Conservation (phyloP, 768 basidiomycete genomes). For the Boletales sp. region DNA sequence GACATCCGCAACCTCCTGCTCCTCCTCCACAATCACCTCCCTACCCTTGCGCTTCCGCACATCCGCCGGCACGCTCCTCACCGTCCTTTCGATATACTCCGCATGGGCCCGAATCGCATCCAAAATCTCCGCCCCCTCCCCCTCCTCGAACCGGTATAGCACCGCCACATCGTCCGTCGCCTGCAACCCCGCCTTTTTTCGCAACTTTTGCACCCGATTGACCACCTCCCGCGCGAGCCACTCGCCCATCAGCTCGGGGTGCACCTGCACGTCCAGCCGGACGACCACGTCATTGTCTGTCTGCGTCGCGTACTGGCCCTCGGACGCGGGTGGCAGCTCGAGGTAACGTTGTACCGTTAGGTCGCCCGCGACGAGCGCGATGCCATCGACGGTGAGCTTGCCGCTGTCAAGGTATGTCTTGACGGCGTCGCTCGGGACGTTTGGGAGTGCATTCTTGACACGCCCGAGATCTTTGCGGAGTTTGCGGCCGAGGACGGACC, state of each 20-base stretch:
- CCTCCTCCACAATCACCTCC: slow-evolving; percentile 71
- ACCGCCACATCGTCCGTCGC: slow-evolving; percentile 92
- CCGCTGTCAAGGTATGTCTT: slow-evolving; percentile 73
- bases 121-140: slow-evolving; percentile 58
- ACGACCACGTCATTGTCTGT: slow-evolving; percentile 95
- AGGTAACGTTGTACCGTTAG: slow-evolving; percentile 88
- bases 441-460: slow-evolving; percentile 84
- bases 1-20: slow-evolving; percentile 79
- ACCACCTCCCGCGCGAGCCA: slow-evolving; percentile 87
- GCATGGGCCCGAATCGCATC: slow-evolving; percentile 62
- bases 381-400: slow-evolving; percentile 82
- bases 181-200: slow-evolving; percentile 94
- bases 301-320: slow-evolving; percentile 72
- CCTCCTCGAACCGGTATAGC: slow-evolving; percentile 77
- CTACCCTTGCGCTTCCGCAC: slow-evolving; percentile 49
- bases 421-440: slow-evolving; percentile 76
- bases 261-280: slow-evolving; percentile 83
- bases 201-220: slow-evolving; percentile 89
- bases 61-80: slow-evolving; percentile 67
- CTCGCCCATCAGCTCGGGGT: slow-evolving; percentile 82
- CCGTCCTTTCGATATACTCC: slow-evolving; percentile 68
- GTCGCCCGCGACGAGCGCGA: slow-evolving; percentile 87
- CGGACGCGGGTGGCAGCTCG: slow-evolving; percentile 60
- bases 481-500: slow-evolving; percentile 91
- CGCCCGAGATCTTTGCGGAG: slow-evolving; percentile 87